Conservation (phyloP, 805 yeast species). For the Cyberlindnera lachancei region DNA sequence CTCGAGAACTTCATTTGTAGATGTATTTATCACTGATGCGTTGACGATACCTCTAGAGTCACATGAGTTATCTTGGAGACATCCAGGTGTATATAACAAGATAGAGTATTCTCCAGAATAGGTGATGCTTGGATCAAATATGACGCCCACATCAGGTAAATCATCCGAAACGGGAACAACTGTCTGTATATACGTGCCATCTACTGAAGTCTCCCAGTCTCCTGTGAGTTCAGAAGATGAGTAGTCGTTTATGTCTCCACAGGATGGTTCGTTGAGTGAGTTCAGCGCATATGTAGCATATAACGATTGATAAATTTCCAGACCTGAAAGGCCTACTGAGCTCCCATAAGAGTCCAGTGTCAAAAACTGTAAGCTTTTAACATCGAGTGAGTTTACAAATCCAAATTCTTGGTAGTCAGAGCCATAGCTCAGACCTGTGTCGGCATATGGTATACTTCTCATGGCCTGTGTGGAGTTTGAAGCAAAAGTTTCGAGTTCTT, state of each 20-base stretch:
- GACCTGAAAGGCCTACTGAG: constrained; percentile 61
- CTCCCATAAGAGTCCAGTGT: constrained; percentile 63
- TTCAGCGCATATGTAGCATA: constrained; percentile 68
- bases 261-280: constrained; percentile 58
- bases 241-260: constrained; percentile 28
- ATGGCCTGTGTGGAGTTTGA: constrained; percentile 5
- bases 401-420: constrained; percentile 71
- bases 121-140: constrained; percentile 60
- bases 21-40: constrained; percentile 52
- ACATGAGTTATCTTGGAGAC: constrained; percentile 63
- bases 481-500: constrained; percentile 24
- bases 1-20: constrained; percentile 29
- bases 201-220: constrained; percentile 24
- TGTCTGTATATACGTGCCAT: constrained; percentile 29
- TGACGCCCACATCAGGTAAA: constrained; percentile 31
- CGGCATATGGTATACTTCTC: constrained; percentile 18
- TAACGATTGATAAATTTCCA: constrained; percentile 55
- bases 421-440: constrained; percentile 30
- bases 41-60: constrained; percentile 65
- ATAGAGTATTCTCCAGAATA: constrained; percentile 71
- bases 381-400: constrained; percentile 60
- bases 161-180: constrained; percentile 27
- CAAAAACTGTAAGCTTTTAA: constrained; percentile 54
- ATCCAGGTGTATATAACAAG: constrained; percentile 81
- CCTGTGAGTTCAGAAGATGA: constrained; percentile 24